These are phyloP conservation scores for Wickerhamiella lipophila DNA, from an alignment of 805 yeast genomes.

Conservation along the genomic window DNA sequence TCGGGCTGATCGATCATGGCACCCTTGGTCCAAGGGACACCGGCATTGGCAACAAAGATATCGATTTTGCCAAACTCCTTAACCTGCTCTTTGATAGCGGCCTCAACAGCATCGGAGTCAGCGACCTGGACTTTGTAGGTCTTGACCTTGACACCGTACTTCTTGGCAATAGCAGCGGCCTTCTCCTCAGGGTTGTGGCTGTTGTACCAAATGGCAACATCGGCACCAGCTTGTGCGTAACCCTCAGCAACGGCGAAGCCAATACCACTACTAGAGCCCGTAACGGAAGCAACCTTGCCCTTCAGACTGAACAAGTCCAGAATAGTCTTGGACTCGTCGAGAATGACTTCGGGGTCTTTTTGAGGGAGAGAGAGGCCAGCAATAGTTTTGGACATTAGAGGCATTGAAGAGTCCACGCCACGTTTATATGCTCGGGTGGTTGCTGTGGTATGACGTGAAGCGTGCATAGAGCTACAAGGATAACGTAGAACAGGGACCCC, in stretches of 20 bases:
- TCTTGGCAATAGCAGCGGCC: slow-evolving; percentile 41
- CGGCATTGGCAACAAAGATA: slow-evolving; percentile 81
- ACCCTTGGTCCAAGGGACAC: slow-evolving; percentile 72
- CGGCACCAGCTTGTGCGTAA: slow-evolving; percentile 80
- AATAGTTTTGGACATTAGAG: slow-evolving; percentile 7
- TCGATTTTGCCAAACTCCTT: slow-evolving; percentile 71
- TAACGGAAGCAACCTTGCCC: slow-evolving; percentile 72
- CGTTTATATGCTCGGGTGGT: neutral
- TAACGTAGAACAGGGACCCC: neutral
- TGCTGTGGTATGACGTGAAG: neutral
- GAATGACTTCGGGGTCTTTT: slow-evolving; percentile 18
- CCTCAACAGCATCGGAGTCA: slow-evolving; percentile 39
- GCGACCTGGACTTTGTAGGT: slow-evolving; percentile 54
- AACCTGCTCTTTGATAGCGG: slow-evolving; percentile 39
- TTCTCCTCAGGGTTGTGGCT: slow-evolving; percentile 47
- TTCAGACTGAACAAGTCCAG: slow-evolving; percentile 23
- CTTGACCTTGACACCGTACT: slow-evolving; percentile 47
- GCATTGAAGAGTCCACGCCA: neutral
- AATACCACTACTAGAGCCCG: slow-evolving; percentile 81
- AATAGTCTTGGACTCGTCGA: slow-evolving; percentile 16
- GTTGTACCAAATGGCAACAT: slow-evolving; percentile 58
- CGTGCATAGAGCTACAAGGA: neutral
- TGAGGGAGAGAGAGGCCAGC: slow-evolving; percentile 16
- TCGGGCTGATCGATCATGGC: slow-evolving; percentile 38
- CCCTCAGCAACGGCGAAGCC: slow-evolving; percentile 76